Base-by-base conservation (phyloP, 805 yeast species). In the Metschnikowia orientalis region DNA sequence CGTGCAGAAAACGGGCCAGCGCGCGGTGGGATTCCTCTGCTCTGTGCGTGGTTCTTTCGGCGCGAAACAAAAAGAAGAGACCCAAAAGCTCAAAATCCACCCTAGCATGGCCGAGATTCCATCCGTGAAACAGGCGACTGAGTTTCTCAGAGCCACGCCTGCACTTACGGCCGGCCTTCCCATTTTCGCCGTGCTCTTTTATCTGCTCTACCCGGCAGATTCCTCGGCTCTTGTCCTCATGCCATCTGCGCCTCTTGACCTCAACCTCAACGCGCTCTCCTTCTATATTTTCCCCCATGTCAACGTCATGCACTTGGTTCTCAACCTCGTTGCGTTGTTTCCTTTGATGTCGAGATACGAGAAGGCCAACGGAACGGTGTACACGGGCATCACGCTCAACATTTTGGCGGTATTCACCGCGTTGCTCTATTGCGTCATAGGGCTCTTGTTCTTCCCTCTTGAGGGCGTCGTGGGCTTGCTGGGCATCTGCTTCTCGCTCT, bases 361-460 rank as follows among this genome's bases (percentile, higher is more conserved):
- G 63, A 61, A 69, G 35, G 53, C 59, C 14, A 81, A 85, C 49
- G 97, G 96, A 5, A 86, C 97, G 0, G 81, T 87, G 3, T 76
- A 85, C 56, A 82, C 95, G 4, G 95, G 94, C 4, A 66, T 88
- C 28, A 79, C 87, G 10, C 62, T 88, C 36, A 87, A 86, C 53
- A 44, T 83, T 16, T 57, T 81, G 30, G 84, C 95, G 2, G 77
- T 81, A 1, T 56, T 75, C 4, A 71, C 90, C 2, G 95, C 82
- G 4, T 49, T 85, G 23, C 71, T 75, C 27, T 81, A 73, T 57
- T 71, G 81, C 45, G 16, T 74, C 6, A 51, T 75, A 4, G 79
- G 81, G 1, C 44, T 61, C 38, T 8, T 64, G 4, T 59, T 81
- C 10, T 77, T 64, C 39, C 81, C 83, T 8, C 49, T 64, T 3